phyloP scores from a whole-genome alignment of 2,329 filamentous ascomycete species.

The Ceratocystis colombiana region DNA sequence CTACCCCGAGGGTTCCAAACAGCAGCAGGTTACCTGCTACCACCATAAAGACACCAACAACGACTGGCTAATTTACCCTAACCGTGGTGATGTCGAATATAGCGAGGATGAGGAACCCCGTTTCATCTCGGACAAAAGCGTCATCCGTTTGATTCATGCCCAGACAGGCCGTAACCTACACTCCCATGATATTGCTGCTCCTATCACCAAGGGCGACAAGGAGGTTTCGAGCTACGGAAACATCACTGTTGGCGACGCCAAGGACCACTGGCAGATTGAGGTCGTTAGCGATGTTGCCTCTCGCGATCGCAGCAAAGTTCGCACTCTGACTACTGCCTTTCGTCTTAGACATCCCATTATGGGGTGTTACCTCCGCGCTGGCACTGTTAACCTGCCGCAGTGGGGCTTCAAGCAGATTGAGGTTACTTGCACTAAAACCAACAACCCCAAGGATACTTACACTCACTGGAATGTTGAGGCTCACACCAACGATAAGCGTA shows the following conservation, averaged over 20 bases:
- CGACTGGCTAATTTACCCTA: conserved; percentile 98
- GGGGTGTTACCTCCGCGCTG: conserved; percentile 87
- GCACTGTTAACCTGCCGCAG: conserved; percentile 91
- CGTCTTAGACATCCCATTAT: conserved; percentile 71
- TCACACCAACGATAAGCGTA: conserved; percentile 86
- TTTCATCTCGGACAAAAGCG: conserved; percentile 66
- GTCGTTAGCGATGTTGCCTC: conserved; percentile 84
- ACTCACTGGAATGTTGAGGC: conserved; percentile 99
- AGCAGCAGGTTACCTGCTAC: conserved; percentile 98
- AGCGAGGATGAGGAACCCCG: conserved; percentile 59
- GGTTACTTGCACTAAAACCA: conserved; percentile 85
- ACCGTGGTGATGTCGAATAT: conserved; percentile 65
- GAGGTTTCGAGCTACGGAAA: conserved; percentile 97
- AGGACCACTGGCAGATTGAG: conserved; percentile 94
- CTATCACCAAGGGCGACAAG: conserved; percentile 76
- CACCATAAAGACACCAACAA: conserved; percentile 99
- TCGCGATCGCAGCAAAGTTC: conserved; percentile 70
- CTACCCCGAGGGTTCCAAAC: conserved; percentile 81
- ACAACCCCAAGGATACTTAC: conserved; percentile 84
- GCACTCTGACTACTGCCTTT: conserved; percentile 89
- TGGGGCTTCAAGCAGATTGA: conserved; percentile 99
- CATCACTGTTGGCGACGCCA: conserved; percentile 86
- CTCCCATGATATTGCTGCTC: conserved; percentile 82
- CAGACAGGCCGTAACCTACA: conserved; percentile 96
- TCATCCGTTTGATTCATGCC: conserved; percentile 80